These are phyloP conservation scores for Tympanopsis confertula DNA, from an alignment of 2,329 filamentous ascomycete genomes.

Conservation along the genomic window DNA sequence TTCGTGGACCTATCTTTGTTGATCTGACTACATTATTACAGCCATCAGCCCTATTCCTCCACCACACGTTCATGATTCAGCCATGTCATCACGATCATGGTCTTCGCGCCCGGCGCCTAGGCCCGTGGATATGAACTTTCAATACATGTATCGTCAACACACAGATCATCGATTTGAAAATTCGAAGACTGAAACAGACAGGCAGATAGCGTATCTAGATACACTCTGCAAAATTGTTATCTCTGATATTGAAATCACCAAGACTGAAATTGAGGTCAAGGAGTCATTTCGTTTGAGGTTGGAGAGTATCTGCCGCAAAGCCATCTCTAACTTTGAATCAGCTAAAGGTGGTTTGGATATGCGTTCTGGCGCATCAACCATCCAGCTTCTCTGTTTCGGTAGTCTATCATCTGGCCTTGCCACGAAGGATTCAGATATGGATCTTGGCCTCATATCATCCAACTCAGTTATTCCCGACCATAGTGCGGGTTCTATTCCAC, in stretches of 20 bases:
- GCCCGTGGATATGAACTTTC: no score
- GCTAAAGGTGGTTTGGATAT: constrained; percentile 22
- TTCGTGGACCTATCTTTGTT: no score
- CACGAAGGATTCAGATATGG: constrained; percentile 81
- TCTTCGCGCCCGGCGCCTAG: no score
- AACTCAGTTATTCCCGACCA: constrained; percentile 40
- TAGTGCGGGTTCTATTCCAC: constrained; percentile 52
- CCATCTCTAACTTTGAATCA: constrained; percentile 40
- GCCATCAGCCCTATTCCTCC: no score
- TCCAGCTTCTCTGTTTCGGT: constrained; percentile 69
- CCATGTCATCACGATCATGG: no score
- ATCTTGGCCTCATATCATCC: constrained; percentile 65
- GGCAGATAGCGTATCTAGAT: constrained; percentile 29
- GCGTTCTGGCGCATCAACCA: constrained; percentile 36
- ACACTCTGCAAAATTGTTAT: constrained; percentile 32
- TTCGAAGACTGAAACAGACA: no score
- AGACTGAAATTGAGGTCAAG: constrained; percentile 55
- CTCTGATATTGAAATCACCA: constrained; percentile 47
- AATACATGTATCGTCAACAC: no score
- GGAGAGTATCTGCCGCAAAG: constrained; percentile 50
- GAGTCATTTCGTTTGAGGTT: constrained; percentile 57
- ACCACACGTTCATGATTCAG: no score
- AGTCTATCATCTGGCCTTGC: constrained; percentile 78
- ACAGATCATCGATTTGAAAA: no score
- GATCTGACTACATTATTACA: no score